These are phyloP conservation scores for Termitomyces sp. DNA, from an alignment of 768 basidiomycete genomes.

Conservation along the genomic window DNA sequence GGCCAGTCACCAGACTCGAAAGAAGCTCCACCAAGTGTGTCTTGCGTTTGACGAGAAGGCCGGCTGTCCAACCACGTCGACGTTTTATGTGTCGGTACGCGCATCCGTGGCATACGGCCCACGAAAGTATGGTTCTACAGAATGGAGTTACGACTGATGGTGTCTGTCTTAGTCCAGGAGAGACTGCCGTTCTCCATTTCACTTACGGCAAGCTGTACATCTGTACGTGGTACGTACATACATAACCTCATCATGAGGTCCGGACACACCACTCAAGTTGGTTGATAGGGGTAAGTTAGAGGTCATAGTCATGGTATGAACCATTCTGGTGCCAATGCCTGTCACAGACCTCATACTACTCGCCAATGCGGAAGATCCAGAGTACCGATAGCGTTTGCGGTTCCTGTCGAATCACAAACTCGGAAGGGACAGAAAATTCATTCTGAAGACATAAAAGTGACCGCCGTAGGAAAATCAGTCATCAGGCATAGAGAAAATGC, in stretches of 20 bases:
- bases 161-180: no score
- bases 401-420: neutral
- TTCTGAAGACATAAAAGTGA: neutral
- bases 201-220: neutral
- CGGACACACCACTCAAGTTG: neutral
- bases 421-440: neutral
- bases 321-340: neutral
- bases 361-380: no score
- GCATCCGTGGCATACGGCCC: neutral
- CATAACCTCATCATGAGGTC: neutral
- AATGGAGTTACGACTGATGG: no score
- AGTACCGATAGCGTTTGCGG: no score
- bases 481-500: neutral
- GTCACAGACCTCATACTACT: no score
- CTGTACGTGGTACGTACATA: no score
- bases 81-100: neutral
- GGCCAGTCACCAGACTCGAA: conserved; percentile 11
- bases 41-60: neutral
- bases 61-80: no score
- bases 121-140: neutral
- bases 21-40: conserved; percentile 3
- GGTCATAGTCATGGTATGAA: no score
- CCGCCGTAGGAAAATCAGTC: neutral
- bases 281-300: neutral
- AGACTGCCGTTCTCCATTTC: neutral